phyloP scores from a whole-genome alignment of 805 yeast species.

The Saccharomycopsis sp. region DNA sequence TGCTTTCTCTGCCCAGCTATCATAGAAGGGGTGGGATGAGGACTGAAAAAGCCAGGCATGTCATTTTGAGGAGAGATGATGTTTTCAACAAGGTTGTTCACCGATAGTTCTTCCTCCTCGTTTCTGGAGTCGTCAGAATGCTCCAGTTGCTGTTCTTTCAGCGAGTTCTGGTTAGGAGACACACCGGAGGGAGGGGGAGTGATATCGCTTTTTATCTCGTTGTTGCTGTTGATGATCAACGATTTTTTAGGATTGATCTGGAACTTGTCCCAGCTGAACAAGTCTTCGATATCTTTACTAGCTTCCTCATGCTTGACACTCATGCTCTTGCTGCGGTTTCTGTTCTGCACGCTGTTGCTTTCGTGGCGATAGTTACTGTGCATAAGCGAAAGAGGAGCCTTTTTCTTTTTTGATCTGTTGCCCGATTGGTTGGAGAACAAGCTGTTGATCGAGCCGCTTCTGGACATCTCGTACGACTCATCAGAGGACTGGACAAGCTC shows the following conservation, averaged over 20 bases:
- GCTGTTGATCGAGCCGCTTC: background rate
- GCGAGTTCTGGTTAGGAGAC: background rate
- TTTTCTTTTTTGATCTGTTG: background rate
- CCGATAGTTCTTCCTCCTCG: background rate
- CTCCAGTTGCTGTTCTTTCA: too few relatives aligned
- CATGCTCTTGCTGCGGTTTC: background rate
- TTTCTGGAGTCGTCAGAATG: background rate
- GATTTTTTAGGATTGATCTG: background rate
- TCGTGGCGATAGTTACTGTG: background rate
- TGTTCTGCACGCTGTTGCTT: background rate
- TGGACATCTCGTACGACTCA: background rate
- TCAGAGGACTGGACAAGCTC: background rate
- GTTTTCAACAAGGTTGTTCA: conserved; percentile 15
- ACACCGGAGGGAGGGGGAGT: background rate
- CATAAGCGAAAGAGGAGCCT: background rate
- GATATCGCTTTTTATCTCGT: background rate
- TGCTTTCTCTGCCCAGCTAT: background rate
- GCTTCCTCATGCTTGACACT: background rate
- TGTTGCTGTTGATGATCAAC: background rate
- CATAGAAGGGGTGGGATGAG: background rate
- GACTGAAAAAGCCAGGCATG: background rate
- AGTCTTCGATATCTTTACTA: background rate
- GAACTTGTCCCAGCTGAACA: background rate
- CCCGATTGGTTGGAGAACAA: background rate
- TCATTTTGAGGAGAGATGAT: conserved; percentile 10